These are phyloP conservation scores for Entrophospora sp. DNA, from an alignment of 192 early-diverging fungal genomes.

Conservation along the genomic window DNA sequence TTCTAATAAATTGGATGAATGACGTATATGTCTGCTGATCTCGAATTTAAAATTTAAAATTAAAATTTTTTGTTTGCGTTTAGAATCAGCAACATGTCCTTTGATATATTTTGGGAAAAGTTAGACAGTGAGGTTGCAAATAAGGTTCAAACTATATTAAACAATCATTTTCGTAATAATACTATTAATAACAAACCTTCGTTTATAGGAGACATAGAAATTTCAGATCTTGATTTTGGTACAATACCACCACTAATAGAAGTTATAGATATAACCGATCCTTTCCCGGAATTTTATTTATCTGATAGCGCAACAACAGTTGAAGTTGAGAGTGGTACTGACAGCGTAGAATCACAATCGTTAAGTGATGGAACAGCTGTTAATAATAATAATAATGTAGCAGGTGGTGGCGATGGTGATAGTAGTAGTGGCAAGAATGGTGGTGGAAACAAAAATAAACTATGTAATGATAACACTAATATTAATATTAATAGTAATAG, in stretches of 20 bases:
- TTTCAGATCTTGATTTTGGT: conserved; percentile 61
- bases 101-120: conserved; percentile 21
- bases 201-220: conserved; percentile 62
- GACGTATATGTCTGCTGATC: too few relatives aligned
- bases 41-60: too few relatives aligned
- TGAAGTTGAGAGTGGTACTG: too few relatives aligned
- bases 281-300: conserved; percentile 68
- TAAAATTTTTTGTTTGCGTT: too few relatives aligned
- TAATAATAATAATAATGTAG: background rate
- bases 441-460: background rate
- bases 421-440: background rate
- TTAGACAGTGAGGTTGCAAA: conserved; percentile 14
- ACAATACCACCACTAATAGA: conserved; percentile 57
- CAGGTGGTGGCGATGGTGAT: background rate
- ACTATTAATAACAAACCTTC: conserved; percentile 43
- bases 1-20: too few relatives aligned
- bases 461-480: background rate
- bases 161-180: conserved; percentile 9
- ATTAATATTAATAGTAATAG: background rate
- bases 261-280: conserved; percentile 64
- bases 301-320: conserved; percentile 29
- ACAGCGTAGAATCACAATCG: too few relatives aligned
- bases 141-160: conserved; percentile 18
- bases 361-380: conserved; percentile 23
- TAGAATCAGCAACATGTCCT: conserved; percentile 4